A percentile compares a stretch with the other conserved stretches of the same genome.
phyloP scores from a whole-genome alignment of 192 early-diverging fungal genomes.

The Chytriomyces hyalinus region DNA sequence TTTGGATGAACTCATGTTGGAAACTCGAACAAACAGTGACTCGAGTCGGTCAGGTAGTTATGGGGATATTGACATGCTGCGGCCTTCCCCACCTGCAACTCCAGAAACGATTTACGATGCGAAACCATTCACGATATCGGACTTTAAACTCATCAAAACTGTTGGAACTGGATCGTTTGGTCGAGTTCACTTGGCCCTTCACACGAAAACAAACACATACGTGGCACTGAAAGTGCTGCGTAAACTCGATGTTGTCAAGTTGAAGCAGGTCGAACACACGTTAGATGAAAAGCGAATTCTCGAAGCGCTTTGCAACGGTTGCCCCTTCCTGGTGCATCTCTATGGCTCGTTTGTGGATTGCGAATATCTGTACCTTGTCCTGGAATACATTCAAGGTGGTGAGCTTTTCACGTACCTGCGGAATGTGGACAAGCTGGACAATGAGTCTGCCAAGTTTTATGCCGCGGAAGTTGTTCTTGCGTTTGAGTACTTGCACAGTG shows the following conservation, averaged over 20 bases:
- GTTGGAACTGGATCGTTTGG: slow-evolving; percentile 97
- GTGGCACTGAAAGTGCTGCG: slow-evolving; percentile 92
- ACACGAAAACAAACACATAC: slow-evolving; percentile 58
- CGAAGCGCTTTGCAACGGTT: slow-evolving; percentile 50
- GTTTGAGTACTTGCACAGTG: slow-evolving; percentile 44
- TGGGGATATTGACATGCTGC: neutral
- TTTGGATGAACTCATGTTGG: slow-evolving; percentile 1
- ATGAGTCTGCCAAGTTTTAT: slow-evolving; percentile 68
- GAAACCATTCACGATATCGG: slow-evolving; percentile 26
- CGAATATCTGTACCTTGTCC: slow-evolving; percentile 51
- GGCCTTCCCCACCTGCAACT: neutral
- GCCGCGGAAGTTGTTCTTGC: slow-evolving; percentile 40
- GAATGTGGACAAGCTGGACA: slow-evolving; percentile 84
- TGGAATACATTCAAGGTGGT: slow-evolving; percentile 63
- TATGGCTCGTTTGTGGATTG: slow-evolving; percentile 53
- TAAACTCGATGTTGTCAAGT: slow-evolving; percentile 83
- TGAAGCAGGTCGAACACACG: slow-evolving; percentile 85
- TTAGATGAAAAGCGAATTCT: slow-evolving; percentile 90
- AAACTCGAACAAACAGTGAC: neutral
- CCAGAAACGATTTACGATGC: slow-evolving; percentile 13
- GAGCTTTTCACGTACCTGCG: slow-evolving; percentile 84
- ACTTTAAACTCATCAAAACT: slow-evolving; percentile 53
- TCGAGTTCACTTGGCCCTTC: slow-evolving; percentile 87
- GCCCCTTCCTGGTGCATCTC: slow-evolving; percentile 53
- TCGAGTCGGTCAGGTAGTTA: neutral